phyloP scores from a whole-genome alignment of 2,329 filamentous ascomycete species.

The Phyllosticta citriasiana region DNA sequence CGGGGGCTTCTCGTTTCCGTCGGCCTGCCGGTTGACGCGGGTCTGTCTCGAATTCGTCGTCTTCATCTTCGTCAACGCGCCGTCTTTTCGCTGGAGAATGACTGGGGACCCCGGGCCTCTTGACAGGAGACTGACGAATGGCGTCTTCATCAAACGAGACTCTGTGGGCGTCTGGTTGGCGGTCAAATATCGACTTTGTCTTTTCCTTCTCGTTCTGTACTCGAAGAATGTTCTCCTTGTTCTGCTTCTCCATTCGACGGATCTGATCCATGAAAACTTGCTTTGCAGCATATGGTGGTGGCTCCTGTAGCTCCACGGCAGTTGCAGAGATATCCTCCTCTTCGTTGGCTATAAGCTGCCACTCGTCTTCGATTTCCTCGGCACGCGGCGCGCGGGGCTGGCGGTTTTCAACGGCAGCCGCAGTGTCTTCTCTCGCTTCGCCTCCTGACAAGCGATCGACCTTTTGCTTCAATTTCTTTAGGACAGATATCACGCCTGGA shows the following conservation, averaged over 20 bases:
- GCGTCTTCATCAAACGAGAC: slow-evolving; percentile 24
- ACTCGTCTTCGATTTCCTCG: slow-evolving; percentile 13
- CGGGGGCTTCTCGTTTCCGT: slow-evolving; percentile 13
- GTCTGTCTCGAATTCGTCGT: slow-evolving; percentile 36
- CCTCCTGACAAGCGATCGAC: neutral
- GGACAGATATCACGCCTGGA: slow-evolving; percentile 16
- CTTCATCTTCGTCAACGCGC: slow-evolving; percentile 21
- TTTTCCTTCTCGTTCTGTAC: neutral
- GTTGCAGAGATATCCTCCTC: slow-evolving; percentile 3
- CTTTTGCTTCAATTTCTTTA: slow-evolving; percentile 12
- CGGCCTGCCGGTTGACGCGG: slow-evolving; percentile 12
- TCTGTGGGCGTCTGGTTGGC: slow-evolving; percentile 28
- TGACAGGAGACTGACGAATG: slow-evolving; percentile 10
- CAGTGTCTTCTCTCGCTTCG: neutral
- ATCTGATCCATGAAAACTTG: slow-evolving; percentile 11
- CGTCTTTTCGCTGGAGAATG: slow-evolving; percentile 16
- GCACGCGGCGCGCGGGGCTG: slow-evolving; percentile 16
- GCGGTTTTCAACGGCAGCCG: neutral
- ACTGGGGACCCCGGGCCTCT: slow-evolving; percentile 15
- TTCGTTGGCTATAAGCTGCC: neutral
- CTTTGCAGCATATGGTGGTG: slow-evolving; percentile 1
- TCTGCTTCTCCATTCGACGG: slow-evolving; percentile 12
- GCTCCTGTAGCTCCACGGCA: slow-evolving; percentile 2
- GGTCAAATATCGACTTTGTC: slow-evolving; percentile 27
- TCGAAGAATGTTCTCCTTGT: slow-evolving; percentile 6